Percentiles rank a stretch among this genome's conserved stretches.
phyloP scores from a whole-genome alignment of 768 basidiomycete genomes.

The Amanita rubescens region DNA sequence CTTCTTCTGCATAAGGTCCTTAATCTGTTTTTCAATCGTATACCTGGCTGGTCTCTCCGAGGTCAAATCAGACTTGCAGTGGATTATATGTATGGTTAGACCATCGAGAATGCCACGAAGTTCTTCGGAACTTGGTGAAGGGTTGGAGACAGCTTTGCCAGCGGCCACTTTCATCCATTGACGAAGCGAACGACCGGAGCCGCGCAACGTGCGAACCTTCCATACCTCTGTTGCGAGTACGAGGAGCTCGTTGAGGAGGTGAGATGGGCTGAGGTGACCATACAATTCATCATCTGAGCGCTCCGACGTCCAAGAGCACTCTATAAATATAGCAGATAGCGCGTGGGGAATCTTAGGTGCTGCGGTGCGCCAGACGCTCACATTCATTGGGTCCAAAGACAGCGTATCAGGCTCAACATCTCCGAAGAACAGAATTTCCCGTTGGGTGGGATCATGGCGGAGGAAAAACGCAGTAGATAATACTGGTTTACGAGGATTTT shows the following conservation, averaged over 20 bases:
- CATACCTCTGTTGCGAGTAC: slow-evolving; percentile 64
- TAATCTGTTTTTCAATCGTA: slow-evolving; percentile 70
- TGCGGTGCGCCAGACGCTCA: slow-evolving; percentile 73
- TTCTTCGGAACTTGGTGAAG: slow-evolving; percentile 29
- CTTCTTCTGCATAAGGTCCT: slow-evolving; percentile 48
- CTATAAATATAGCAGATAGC: slow-evolving; percentile 83
- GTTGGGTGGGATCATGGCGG: slow-evolving; percentile 48
- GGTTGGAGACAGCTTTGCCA: background rate
- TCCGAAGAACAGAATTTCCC: slow-evolving; percentile 89
- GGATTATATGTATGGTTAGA: slow-evolving; percentile 69
- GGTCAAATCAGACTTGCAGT: slow-evolving; percentile 73
- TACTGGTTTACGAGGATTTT: slow-evolving; percentile 48
- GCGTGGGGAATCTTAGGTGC: slow-evolving; percentile 66
- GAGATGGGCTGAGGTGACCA: slow-evolving; percentile 82
- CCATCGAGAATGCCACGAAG: slow-evolving; percentile 48
- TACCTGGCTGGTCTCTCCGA: slow-evolving; percentile 48
- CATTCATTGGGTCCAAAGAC: slow-evolving; percentile 49
- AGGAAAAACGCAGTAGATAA: slow-evolving; percentile 84
- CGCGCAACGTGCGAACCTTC: slow-evolving; percentile 18
- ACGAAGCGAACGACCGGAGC: slow-evolving; percentile 23
- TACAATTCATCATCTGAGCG: slow-evolving; percentile 62
- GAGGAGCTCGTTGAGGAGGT: slow-evolving; percentile 68
- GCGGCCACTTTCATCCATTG: slow-evolving; percentile 32
- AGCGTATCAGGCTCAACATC: slow-evolving; percentile 87
- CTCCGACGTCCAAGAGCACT: slow-evolving; percentile 83